Evolutionary conservation across 2,329 filamentous ascomycete species (phyloP).

Genomic region (Calonectria leucothoes): DNA sequence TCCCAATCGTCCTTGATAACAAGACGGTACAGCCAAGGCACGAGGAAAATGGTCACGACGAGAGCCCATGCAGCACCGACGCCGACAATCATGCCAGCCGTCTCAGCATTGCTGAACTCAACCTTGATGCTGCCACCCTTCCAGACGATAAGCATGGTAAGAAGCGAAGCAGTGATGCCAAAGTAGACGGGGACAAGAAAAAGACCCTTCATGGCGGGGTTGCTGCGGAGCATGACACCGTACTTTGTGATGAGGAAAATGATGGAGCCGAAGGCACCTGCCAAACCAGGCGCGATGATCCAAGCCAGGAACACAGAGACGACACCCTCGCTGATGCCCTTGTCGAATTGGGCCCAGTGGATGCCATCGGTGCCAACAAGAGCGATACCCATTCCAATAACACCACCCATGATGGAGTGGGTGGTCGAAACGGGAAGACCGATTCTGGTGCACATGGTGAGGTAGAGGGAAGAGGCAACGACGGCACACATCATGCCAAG

Average conservation of each 20-base stretch:
- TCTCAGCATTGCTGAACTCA: conserved; percentile 51
- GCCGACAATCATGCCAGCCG: conserved; percentile 66
- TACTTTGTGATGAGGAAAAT: conserved; percentile 70
- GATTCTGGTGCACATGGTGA: conserved; percentile 65
- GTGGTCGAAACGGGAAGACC: conserved; percentile 72
- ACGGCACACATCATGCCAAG: conserved; percentile 70
- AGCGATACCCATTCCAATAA: conserved; percentile 71
- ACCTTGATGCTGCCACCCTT: conserved; percentile 60
- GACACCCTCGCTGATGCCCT: conserved; percentile 52
- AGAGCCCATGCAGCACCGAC: conserved; percentile 62
- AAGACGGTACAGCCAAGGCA: conserved; percentile 69
- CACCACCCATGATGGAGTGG: conserved; percentile 70
- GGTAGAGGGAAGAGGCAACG: conserved; percentile 63
- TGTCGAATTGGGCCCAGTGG: conserved; percentile 62
- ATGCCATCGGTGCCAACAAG: conserved; percentile 62
- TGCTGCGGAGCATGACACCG: conserved; percentile 64
- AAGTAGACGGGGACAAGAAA: conserved; percentile 67
- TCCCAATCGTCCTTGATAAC: conserved; percentile 72
- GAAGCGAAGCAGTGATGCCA: conserved; percentile 63
- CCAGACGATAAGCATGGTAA: conserved; percentile 72
- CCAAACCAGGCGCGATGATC: conserved; percentile 69
- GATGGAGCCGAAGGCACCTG: conserved; percentile 65
- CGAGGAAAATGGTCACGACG: conserved; percentile 63
- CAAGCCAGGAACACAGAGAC: conserved; percentile 71
- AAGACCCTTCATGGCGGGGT: conserved; percentile 66